phyloP scores from a whole-genome alignment of 2,329 filamentous ascomycete genomes.

The Lachnellula subtilissima region DNA sequence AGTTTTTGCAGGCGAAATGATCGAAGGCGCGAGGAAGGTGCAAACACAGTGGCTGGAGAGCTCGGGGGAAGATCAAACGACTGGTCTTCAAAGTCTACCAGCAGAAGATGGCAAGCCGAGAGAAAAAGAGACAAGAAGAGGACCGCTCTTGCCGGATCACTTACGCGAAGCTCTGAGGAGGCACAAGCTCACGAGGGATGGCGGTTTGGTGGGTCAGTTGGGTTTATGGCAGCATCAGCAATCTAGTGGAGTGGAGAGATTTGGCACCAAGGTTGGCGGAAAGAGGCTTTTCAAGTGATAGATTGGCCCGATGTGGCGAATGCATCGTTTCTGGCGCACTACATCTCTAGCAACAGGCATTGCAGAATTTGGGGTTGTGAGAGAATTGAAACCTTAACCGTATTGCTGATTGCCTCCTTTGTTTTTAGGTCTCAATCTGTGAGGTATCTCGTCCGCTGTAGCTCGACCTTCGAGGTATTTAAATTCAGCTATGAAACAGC shows the following conservation, averaged over 20 bases:
- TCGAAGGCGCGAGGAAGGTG: slow-evolving; percentile 65
- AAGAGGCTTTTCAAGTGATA: slow-evolving; percentile 30
- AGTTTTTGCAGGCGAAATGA: slow-evolving; percentile 70
- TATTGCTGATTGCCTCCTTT: too few relatives aligned
- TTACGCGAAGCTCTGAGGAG: slow-evolving; percentile 67
- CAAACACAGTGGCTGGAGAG: slow-evolving; percentile 66
- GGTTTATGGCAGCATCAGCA: slow-evolving; percentile 59
- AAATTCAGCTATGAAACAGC: too few relatives aligned
- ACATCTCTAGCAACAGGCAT: too few relatives aligned
- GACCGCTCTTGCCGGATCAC: slow-evolving; percentile 68
- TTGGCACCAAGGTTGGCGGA: slow-evolving; percentile 32
- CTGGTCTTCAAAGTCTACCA: slow-evolving; percentile 44
- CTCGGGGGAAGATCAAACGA: slow-evolving; percentile 50
- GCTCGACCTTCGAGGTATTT: too few relatives aligned
- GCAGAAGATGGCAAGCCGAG: slow-evolving; percentile 28
- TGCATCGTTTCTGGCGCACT: too few relatives aligned
- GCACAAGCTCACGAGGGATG: slow-evolving; percentile 59
- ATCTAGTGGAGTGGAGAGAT: slow-evolving; percentile 54
- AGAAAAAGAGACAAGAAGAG: slow-evolving; percentile 37
- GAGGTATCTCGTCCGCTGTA: too few relatives aligned
- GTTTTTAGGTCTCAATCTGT: too few relatives aligned
- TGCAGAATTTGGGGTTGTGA: too few relatives aligned
- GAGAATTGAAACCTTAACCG: too few relatives aligned
- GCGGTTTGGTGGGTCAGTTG: slow-evolving; percentile 53
- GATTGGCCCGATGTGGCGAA: too few relatives aligned